Conservation (phyloP, 108 stramenopile genomes). For the Chaetoceros muelleri region DNA sequence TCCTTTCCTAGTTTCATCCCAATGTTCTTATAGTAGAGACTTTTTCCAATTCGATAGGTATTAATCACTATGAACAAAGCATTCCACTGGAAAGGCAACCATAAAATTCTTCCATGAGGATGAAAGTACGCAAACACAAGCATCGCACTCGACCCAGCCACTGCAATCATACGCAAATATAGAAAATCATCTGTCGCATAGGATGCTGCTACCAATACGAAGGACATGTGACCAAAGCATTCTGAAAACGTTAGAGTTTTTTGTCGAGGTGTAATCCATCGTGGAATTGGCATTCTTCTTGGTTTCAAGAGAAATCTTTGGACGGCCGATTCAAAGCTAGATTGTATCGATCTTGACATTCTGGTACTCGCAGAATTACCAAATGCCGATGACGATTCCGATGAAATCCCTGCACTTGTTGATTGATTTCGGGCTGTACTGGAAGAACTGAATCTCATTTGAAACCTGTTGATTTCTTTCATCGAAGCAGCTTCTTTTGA, state of each 20-base stretch:
- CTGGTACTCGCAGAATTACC: too few relatives aligned
- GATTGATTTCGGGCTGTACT: too few relatives aligned
- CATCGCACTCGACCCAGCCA: slow-evolving; percentile 63
- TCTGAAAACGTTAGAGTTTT: slow-evolving; percentile 57
- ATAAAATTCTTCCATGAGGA: slow-evolving; percentile 74
- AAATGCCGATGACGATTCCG: too few relatives aligned
- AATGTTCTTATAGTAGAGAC: slow-evolving; percentile 34
- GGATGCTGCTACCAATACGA: slow-evolving; percentile 67
- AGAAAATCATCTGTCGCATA: slow-evolving; percentile 73
- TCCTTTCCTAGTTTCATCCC: slow-evolving; percentile 35
- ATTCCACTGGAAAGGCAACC: slow-evolving; percentile 85
- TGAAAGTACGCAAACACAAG: slow-evolving; percentile 81
- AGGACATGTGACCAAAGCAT: slow-evolving; percentile 60
- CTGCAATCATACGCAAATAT: slow-evolving; percentile 60
- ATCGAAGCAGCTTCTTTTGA: too few relatives aligned
- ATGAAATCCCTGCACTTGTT: too few relatives aligned
- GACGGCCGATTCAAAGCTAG: not conserved
- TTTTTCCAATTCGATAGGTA: slow-evolving; percentile 46
- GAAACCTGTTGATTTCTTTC: too few relatives aligned
- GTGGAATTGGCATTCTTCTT: slow-evolving; percentile 55
- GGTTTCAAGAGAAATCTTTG: slow-evolving; percentile 25
- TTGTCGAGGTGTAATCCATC: slow-evolving; percentile 65
- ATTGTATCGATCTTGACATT: too few relatives aligned
- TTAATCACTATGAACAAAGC: slow-evolving; percentile 68
- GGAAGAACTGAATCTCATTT: too few relatives aligned